Evolutionary conservation across 371 early-diverging fungal species (phyloP).

Genomic region (Cokeromyces recurvatus): DNA sequence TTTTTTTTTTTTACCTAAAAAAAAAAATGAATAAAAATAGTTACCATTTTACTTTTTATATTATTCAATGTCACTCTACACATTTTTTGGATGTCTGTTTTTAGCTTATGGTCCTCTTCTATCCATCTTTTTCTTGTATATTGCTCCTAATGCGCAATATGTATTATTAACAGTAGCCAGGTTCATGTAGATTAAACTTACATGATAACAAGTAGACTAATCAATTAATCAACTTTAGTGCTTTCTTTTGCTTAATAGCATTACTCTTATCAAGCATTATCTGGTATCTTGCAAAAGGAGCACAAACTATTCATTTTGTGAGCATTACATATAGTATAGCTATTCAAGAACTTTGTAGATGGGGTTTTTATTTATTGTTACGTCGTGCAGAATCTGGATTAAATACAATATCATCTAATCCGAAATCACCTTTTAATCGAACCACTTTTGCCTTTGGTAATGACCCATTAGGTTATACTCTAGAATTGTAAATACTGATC

Average conservation of each 20-base stretch:
- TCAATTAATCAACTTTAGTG: constrained; percentile 43
- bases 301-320: constrained; percentile 25
- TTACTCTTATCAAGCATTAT: constrained; percentile 64
- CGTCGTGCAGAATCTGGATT: constrained; percentile 58
- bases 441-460: constrained; percentile 58
- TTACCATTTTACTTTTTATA: no score
- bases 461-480: no score
- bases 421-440: constrained; percentile 55
- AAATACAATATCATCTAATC: constrained; percentile 51
- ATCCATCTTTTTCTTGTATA: constrained; percentile 63
- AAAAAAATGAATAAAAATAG: no score
- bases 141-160: constrained; percentile 64
- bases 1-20: no score
- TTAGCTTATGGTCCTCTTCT: constrained; percentile 73
- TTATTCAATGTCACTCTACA: constrained; percentile 11
- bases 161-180: constrained; percentile 69
- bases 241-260: constrained; percentile 74
- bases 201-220: no score
- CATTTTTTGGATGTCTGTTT: constrained; percentile 73
- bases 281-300: constrained; percentile 54
- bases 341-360: constrained; percentile 67
- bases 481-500: no score
- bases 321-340: constrained; percentile 57
- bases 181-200: no score
- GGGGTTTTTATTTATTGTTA: constrained; percentile 50